Percentiles rank a stretch among this genome's conserved stretches.
These are phyloP conservation scores for Russula sp. DNA, from an alignment of 768 basidiomycete species.

Conservation along the genomic window DNA sequence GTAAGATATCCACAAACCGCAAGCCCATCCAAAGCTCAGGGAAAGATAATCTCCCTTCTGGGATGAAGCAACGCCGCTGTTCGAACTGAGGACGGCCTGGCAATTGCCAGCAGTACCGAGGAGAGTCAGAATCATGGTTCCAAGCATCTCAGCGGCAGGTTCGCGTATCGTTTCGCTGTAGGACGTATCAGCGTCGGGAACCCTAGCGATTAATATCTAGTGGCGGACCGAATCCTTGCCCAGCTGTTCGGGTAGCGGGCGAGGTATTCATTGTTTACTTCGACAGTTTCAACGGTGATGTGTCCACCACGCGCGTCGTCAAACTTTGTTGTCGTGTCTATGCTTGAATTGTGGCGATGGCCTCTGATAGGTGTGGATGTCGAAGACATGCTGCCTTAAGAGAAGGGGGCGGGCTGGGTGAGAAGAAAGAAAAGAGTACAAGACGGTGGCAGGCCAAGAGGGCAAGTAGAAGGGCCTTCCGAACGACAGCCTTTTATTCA, in stretches of 20 bases:
- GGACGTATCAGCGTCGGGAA: not conserved
- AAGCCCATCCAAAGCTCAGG: constrained; percentile 25
- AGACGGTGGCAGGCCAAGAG: too few species aligned
- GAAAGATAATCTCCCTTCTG: constrained; percentile 26
- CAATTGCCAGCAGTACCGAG: constrained; percentile 25
- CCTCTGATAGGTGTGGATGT: not conserved
- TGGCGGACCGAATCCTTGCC: constrained; percentile 1
- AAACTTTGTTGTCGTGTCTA: not conserved
- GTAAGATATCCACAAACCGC: constrained; percentile 13
- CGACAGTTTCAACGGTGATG: not conserved
- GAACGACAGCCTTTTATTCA: constrained; percentile 1
- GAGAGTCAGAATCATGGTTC: constrained; percentile 27
- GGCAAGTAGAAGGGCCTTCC: not conserved
- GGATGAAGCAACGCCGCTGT: constrained; percentile 18
- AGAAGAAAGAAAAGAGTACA: not conserved
- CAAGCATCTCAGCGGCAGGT: constrained; percentile 25
- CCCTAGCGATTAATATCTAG: not conserved
- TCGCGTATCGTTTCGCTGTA: not conserved
- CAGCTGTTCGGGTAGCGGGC: constrained; percentile 22
- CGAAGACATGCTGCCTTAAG: too few species aligned
- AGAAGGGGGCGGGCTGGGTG: not conserved
- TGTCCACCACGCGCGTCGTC: not conserved
- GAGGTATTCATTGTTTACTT: constrained; percentile 5
- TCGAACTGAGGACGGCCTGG: constrained; percentile 20
- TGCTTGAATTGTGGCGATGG: constrained; percentile 5